These are phyloP conservation scores for Venturia nashicola DNA, from an alignment of 2,329 filamentous ascomycete species.

Conservation along the genomic window DNA sequence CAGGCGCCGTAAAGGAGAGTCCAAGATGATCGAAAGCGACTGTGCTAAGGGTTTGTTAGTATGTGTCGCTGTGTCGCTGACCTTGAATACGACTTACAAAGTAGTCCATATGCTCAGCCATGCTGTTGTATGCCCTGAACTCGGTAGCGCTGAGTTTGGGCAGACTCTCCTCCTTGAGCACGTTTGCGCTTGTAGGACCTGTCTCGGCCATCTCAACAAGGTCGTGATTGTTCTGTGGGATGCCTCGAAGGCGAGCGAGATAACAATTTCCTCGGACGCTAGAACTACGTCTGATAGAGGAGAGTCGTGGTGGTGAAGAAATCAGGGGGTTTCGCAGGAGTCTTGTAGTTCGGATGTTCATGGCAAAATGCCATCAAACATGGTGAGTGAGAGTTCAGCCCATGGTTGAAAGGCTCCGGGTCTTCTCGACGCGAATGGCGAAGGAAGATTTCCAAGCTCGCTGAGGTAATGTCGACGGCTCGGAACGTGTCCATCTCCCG, in stretches of 20 bases:
- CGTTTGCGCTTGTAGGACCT: not conserved
- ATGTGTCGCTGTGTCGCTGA: conserved; percentile 13
- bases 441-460: not conserved
- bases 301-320: not conserved
- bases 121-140: conserved; percentile 57
- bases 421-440: not conserved
- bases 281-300: too few species aligned
- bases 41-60: conserved; percentile 43
- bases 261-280: not conserved
- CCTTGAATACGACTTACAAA: conserved; percentile 41
- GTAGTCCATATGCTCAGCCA: conserved; percentile 63
- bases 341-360: not conserved
- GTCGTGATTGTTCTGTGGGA: not conserved
- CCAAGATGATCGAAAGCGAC: conserved; percentile 66
- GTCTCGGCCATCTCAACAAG: not conserved
- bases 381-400: not conserved
- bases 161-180: conserved; percentile 26
- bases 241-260: not conserved
- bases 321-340: not conserved
- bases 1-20: conserved; percentile 57
- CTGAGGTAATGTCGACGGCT: not conserved
- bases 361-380: not conserved
- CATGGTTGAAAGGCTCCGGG: not conserved
- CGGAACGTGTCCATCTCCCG: not conserved
- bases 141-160: conserved; percentile 55